These are phyloP conservation scores for Cyberlindnera meyerae DNA, from an alignment of 805 yeast genomes.

Conservation along the genomic window DNA sequence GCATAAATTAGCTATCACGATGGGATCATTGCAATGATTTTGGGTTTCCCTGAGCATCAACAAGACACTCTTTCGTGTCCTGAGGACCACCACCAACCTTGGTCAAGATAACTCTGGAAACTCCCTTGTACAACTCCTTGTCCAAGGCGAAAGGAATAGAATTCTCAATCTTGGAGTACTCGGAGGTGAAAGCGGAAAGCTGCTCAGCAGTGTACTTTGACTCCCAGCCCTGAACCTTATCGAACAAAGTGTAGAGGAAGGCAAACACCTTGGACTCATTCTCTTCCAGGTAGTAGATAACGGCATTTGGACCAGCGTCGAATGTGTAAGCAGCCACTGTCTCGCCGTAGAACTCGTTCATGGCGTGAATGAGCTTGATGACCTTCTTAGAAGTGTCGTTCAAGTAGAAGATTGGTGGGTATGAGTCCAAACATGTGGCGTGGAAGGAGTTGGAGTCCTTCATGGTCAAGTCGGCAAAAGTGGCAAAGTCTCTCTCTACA, in stretches of 20 bases:
- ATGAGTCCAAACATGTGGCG: constrained; percentile 93
- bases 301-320: constrained; percentile 99
- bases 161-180: constrained; percentile 27
- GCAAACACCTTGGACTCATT: constrained; percentile 74
- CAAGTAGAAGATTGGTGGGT: constrained; percentile 91
- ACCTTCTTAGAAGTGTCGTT: constrained; percentile 86
- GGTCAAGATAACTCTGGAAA: constrained; percentile 79
- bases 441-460: constrained; percentile 96
- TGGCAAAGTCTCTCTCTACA: constrained; percentile 62
- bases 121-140: constrained; percentile 57
- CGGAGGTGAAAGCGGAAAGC: constrained; percentile 20
- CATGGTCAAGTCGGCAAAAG: constrained; percentile 90
- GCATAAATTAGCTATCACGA: too few species aligned
- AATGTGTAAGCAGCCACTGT: constrained; percentile 92
- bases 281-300: constrained; percentile 76
- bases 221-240: constrained; percentile 66
- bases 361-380: constrained; percentile 69
- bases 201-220: constrained; percentile 31
- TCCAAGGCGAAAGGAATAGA: constrained; percentile 39
- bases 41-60: constrained; percentile 63
- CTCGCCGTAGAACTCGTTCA: constrained; percentile 54
- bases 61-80: constrained; percentile 48
- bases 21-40: constrained; percentile 5
- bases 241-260: constrained; percentile 57
- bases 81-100: constrained; percentile 86